These are phyloP conservation scores for Phytophthora hibernalis DNA, from an alignment of 352 stramenopile genomes.

Conservation along the genomic window DNA sequence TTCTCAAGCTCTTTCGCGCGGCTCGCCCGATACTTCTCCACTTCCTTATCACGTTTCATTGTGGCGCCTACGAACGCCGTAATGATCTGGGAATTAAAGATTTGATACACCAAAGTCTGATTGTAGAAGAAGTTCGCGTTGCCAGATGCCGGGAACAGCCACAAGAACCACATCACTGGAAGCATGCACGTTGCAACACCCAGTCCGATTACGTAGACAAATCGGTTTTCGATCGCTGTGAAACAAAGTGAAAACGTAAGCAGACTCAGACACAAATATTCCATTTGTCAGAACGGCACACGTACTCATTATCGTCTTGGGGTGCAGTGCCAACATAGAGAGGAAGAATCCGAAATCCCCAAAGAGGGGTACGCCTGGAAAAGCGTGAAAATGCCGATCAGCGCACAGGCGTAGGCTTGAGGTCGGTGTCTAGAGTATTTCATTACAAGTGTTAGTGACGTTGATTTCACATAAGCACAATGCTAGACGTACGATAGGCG, in stretches of 20 bases:
- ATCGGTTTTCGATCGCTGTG: constrained; percentile 81
- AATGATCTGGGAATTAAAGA: constrained; percentile 83
- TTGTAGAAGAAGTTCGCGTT: constrained; percentile 93
- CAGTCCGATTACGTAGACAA: constrained; percentile 74
- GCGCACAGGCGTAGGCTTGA: constrained; percentile 66
- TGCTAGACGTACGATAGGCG: constrained; percentile 62
- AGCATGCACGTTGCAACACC: constrained; percentile 77
- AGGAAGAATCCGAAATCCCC: constrained; percentile 86
- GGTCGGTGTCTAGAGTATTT: constrained; percentile 57
- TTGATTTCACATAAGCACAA: not conserved
- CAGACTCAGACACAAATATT: not conserved
- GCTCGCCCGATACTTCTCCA: constrained; percentile 57
- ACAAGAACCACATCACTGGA: constrained; percentile 90
- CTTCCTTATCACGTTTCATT: constrained; percentile 88
- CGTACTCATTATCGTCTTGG: constrained; percentile 82
- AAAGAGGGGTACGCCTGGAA: constrained; percentile 85
- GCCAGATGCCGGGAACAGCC: constrained; percentile 82
- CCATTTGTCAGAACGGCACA: not conserved
- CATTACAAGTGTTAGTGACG: constrained; percentile 6
- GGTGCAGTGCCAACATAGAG: constrained; percentile 68
- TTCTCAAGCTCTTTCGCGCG: constrained; percentile 21
- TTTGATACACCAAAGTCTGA: constrained; percentile 88
- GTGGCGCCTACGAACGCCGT: constrained; percentile 78
- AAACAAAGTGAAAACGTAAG: constrained; percentile 7
- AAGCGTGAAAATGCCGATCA: constrained; percentile 79